phyloP scores from a whole-genome alignment of 495 filamentous ascomycete genomes.

The Gamarada debralockiae region DNA sequence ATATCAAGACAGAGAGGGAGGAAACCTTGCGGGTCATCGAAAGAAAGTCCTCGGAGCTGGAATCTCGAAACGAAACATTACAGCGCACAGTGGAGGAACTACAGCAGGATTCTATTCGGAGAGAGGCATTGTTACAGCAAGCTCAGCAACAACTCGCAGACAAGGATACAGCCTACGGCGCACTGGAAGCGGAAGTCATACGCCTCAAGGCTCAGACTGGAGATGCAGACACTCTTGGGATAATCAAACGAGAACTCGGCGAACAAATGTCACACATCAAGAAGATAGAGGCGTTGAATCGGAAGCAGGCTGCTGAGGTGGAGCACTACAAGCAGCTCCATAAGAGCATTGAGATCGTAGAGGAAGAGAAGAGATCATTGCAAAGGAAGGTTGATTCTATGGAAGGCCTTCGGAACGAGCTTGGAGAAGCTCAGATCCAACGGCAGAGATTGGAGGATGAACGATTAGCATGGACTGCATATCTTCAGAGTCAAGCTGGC shows the following conservation, averaged over 20 bases:
- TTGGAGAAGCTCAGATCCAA: constrained; percentile 74
- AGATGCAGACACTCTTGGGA: constrained; percentile 74
- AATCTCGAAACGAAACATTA: constrained; percentile 63
- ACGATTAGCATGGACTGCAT: constrained; percentile 77
- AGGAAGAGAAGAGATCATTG: constrained; percentile 88
- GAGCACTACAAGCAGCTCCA: constrained; percentile 73
- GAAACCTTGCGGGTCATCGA: constrained; percentile 67
- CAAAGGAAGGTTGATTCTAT: constrained; percentile 74
- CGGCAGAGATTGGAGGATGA: constrained; percentile 89
- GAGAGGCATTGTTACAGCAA: constrained; percentile 55
- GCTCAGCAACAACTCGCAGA: constrained; percentile 63
- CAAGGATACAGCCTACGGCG: constrained; percentile 63
- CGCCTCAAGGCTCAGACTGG: constrained; percentile 77
- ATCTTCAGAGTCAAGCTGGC: constrained; percentile 65
- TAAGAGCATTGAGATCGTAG: constrained; percentile 86
- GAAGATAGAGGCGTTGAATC: constrained; percentile 71
- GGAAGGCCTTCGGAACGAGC: constrained; percentile 67
- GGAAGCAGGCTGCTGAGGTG: constrained; percentile 77
- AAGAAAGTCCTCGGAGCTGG: constrained; percentile 65
- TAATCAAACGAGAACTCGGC: constrained; percentile 78
- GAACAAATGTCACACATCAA: constrained; percentile 90
- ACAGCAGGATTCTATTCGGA: constrained; percentile 63
- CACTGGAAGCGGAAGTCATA: constrained; percentile 78
- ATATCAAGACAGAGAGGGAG: constrained; percentile 65
- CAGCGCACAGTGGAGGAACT: constrained; percentile 67